Evolutionary conservation across 192 early-diverging fungal genomes (phyloP), one percentile per base, ranked within the genome.

Genomic region (Helicostylum pulchrum): DNA sequence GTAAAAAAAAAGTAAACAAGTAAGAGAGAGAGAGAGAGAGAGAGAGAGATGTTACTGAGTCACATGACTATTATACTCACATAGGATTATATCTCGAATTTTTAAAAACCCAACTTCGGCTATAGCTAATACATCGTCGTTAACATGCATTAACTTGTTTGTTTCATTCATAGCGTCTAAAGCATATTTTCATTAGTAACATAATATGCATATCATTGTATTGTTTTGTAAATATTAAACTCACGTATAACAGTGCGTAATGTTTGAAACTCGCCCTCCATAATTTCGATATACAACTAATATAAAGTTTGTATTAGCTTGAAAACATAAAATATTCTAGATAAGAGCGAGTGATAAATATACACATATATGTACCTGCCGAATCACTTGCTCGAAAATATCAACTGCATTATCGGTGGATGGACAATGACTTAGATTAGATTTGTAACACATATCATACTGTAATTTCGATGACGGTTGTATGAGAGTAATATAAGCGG

Each of bases 221-320:
- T 39, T 17, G 7, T 12, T 23, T n/a, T 20, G 32, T 14, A 44
- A 17, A 12, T 42, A 19, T 30, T 12, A 31, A 23, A 77, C 78
- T 70, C 77, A 83, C 81, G 76, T 39, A 83, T 78, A 73, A 83
- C 77, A 43, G 79, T 72, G 4, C 81, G 68, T 21, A 83, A 80
- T 39, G 74, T 80, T 53, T 83, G 79, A 65, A 83, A 83, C 63
- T 83, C 81, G 32, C 81, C 81, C 55, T 83, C 81, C 78, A 83
- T 75, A 43, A 83, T 80, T 61, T 83, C 81, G 23, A 77, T 72
- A 46, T 80, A 83, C 30, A 76, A 53, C 74, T 76, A 63, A 57
- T 51, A 7, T 45, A 26, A 50, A 3, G 53, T 32, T 36, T 32
- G 14, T 67, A 66, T 19, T 7, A 23, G 56, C 49, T 58, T 39